Evolutionary conservation across 805 yeast genomes (phyloP).

Genomic region (Saccharomyces eubayanus): DNA sequence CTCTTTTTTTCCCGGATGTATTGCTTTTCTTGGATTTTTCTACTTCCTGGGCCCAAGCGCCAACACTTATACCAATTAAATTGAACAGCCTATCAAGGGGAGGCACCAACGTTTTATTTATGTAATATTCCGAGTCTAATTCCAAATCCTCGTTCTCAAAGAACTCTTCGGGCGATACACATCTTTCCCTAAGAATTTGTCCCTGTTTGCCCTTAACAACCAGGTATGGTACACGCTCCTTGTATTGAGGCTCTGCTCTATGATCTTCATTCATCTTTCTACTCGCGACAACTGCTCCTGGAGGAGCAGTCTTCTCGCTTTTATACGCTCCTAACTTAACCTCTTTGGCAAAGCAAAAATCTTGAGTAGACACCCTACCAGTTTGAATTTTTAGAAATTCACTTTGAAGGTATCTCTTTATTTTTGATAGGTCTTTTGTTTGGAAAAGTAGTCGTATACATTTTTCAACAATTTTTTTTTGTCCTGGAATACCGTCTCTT

Average conservation of each 20-base stretch:
- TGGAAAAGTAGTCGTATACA: constrained; percentile 62
- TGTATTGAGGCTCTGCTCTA: constrained; percentile 75
- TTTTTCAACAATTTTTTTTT: constrained; percentile 70
- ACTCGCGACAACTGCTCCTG: constrained; percentile 82
- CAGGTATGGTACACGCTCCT: constrained; percentile 81
- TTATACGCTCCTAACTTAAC: constrained; percentile 80
- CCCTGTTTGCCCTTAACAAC: constrained; percentile 54
- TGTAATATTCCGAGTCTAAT: constrained; percentile 79
- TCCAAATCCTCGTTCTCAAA: constrained; percentile 36
- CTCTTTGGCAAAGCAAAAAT: constrained; percentile 87
- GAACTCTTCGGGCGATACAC: constrained; percentile 70
- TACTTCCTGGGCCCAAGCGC: constrained; percentile 66
- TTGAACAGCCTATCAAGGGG: constrained; percentile 81
- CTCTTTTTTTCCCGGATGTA: neutral
- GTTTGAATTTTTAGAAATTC: constrained; percentile 60
- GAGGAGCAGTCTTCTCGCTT: constrained; percentile 65
- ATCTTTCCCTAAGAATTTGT: constrained; percentile 62
- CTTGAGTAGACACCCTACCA: constrained; percentile 63
- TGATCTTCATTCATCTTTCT: constrained; percentile 54
- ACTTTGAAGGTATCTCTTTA: constrained; percentile 53
- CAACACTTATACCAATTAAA: constrained; percentile 72
- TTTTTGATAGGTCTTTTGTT: constrained; percentile 57
- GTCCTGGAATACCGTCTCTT: constrained; percentile 91
- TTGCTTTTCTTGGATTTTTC: constrained; percentile 34
- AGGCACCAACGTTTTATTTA: constrained; percentile 74